Percentiles rank a stretch among this genome's conserved stretches.
Evolutionary conservation across 2,329 filamentous ascomycete species (phyloP).

Genomic region (Thielaviopsis euricoi): DNA sequence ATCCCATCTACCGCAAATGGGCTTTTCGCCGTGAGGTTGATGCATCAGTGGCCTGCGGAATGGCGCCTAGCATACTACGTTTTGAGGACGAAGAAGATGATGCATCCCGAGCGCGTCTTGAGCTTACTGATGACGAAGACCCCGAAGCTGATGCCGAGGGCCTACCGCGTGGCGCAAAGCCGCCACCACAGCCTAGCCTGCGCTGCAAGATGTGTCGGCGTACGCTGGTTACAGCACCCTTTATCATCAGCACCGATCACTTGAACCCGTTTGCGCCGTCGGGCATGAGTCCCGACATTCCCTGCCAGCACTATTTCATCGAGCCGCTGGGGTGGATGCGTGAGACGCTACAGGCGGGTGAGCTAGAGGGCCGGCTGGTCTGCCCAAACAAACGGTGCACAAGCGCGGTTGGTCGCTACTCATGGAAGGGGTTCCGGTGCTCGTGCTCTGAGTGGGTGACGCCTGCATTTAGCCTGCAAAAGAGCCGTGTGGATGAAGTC

Average conservation of each 20-base stretch:
- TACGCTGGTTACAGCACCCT: slow-evolving; percentile 37
- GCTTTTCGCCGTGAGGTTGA: slow-evolving; percentile 37
- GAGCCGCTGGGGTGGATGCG: slow-evolving; percentile 95
- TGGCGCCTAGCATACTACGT: slow-evolving; percentile 66
- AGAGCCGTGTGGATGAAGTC: slow-evolving; percentile 63
- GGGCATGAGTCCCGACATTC: slow-evolving; percentile 12
- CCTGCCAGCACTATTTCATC: slow-evolving; percentile 75
- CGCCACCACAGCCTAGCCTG: slow-evolving; percentile 23
- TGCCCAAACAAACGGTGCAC: slow-evolving; percentile 69
- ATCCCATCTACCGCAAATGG: slow-evolving; percentile 67
- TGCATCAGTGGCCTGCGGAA: slow-evolving; percentile 49
- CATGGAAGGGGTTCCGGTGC: slow-evolving; percentile 91
- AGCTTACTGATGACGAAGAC: slow-evolving; percentile 14
- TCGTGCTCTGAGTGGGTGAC: slow-evolving; percentile 83
- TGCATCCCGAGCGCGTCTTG: slow-evolving; percentile 20
- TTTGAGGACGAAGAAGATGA: slow-evolving; percentile 52
- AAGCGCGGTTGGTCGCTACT: slow-evolving; percentile 77
- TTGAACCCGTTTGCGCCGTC: slow-evolving; percentile 17
- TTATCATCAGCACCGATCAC: slow-evolving; percentile 44
- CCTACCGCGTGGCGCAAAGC: slow-evolving; percentile 7
- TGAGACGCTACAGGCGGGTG: slow-evolving; percentile 59
- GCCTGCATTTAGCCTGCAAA: slow-evolving; percentile 74
- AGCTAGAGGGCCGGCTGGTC: slow-evolving; percentile 65
- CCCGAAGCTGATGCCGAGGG: slow-evolving; percentile 11
- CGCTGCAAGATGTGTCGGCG: slow-evolving; percentile 85